phyloP scores from a whole-genome alignment of 352 stramenopile species.

The Phytophthora sp. region DNA sequence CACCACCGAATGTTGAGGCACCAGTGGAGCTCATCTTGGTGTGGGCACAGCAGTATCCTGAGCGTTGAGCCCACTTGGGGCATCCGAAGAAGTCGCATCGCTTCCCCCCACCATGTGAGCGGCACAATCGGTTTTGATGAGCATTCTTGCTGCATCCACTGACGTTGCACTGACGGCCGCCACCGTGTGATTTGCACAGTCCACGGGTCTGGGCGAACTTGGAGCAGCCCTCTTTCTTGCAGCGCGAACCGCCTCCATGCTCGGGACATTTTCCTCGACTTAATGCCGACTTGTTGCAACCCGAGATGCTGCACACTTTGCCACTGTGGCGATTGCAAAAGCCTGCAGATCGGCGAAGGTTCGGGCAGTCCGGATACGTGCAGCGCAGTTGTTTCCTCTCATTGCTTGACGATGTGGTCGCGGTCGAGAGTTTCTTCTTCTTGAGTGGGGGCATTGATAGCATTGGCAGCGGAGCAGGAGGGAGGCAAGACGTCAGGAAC shows the following conservation, averaged over 20 bases:
- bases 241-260: constrained; percentile 85
- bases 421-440: constrained; percentile 58
- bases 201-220: constrained; percentile 87
- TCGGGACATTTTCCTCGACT: constrained; percentile 86
- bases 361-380: constrained; percentile 78
- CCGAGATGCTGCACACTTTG: constrained; percentile 73
- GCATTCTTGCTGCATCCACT: constrained; percentile 83
- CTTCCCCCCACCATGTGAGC: constrained; percentile 83
- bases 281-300: constrained; percentile 78
- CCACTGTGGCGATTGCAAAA: constrained; percentile 87
- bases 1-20: constrained; percentile 9
- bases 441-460: constrained; percentile 78
- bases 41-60: constrained; percentile 84
- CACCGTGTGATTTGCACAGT: constrained; percentile 87
- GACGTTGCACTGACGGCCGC: constrained; percentile 78
- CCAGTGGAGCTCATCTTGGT: constrained; percentile 60
- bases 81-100: constrained; percentile 81
- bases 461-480: constrained; percentile 67
- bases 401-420: constrained; percentile 14
- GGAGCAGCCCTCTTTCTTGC: constrained; percentile 80
- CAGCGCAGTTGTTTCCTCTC: constrained; percentile 78
- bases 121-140: constrained; percentile 84
- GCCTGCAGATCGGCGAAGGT: constrained; percentile 73
- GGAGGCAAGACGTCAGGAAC: constrained; percentile 62
- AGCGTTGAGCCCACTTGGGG: constrained; percentile 85